Evolutionary conservation across 2,329 filamentous ascomycete species (phyloP).

Genomic region (Fusarium gaditjirri): DNA sequence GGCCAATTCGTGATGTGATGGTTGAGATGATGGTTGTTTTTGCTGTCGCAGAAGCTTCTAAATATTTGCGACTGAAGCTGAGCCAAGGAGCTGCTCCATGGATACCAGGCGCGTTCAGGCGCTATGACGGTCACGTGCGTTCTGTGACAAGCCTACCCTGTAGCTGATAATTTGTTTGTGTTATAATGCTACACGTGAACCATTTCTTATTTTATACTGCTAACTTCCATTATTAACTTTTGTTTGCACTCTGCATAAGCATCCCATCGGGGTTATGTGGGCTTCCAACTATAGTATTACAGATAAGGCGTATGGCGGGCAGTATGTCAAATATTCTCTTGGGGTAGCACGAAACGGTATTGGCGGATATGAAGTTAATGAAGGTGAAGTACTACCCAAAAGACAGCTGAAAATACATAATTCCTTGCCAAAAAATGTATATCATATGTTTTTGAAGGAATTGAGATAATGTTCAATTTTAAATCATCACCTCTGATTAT

Average conservation of each 20-base stretch:
- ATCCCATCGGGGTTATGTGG: too few species aligned
- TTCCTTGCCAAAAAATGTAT: too few species aligned
- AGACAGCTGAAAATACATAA: neutral
- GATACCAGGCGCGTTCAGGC: conserved; percentile 41
- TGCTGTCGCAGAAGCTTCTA: conserved; percentile 41
- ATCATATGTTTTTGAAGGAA: neutral
- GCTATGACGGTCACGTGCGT: conserved; percentile 46
- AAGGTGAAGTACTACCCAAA: neutral
- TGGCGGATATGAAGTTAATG: neutral
- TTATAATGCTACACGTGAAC: neutral
- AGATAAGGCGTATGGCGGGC: neutral
- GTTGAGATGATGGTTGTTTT: conserved; percentile 26
- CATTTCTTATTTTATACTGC: too few species aligned
- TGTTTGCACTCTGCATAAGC: too few species aligned
- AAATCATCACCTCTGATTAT: too few species aligned
- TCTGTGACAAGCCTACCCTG: neutral
- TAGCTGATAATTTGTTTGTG: neutral
- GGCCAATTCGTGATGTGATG: conserved; percentile 8
- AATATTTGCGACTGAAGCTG: conserved; percentile 51
- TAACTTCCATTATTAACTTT: too few species aligned
- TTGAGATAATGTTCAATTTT: too few species aligned
- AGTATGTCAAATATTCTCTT: neutral
- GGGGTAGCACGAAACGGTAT: too few species aligned
- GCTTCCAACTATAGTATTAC: too few species aligned
- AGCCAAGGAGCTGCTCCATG: conserved; percentile 39